A percentile compares a stretch with the other conserved stretches of the same genome.
Evolutionary conservation across 352 stramenopile genomes (phyloP).

Genomic region (Phytophthora pinifolia): DNA sequence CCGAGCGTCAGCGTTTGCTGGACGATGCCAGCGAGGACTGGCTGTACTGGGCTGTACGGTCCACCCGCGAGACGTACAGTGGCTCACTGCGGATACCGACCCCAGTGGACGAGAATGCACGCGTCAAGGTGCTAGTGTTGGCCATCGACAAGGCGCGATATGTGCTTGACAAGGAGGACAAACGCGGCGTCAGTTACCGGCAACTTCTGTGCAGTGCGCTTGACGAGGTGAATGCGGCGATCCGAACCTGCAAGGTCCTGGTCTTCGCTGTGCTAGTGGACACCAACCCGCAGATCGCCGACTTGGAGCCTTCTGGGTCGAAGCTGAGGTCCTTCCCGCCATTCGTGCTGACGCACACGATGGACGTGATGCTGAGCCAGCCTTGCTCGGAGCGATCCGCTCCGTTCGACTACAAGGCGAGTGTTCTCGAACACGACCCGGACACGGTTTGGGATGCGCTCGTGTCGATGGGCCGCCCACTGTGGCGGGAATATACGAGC

Average conservation of each 20-base stretch:
- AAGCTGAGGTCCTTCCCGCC: not conserved
- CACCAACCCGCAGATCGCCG: constrained; percentile 2
- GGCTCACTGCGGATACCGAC: no score
- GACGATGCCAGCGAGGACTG: no score
- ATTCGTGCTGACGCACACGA: constrained; percentile 1
- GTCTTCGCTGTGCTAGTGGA: not conserved
- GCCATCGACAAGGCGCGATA: not conserved
- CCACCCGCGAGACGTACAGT: no score
- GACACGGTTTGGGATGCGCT: not conserved
- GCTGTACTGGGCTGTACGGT: no score
- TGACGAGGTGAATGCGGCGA: not conserved
- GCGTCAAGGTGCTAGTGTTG: not conserved
- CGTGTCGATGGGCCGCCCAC: constrained; percentile 7
- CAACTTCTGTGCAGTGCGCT: not conserved
- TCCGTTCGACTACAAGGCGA: not conserved
- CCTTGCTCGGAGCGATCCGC: no score
- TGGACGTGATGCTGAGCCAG: not conserved
- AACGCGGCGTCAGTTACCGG: not conserved
- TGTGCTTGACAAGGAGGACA: not conserved
- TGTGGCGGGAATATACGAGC: constrained; percentile 1
- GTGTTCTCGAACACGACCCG: not conserved
- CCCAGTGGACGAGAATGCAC: no score
- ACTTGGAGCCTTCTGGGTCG: not conserved
- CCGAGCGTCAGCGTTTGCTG: no score
- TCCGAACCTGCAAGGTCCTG: not conserved